phyloP scores from a whole-genome alignment of 176 grass and related monocot genomes.

The Elymus sibiricus region DNA sequence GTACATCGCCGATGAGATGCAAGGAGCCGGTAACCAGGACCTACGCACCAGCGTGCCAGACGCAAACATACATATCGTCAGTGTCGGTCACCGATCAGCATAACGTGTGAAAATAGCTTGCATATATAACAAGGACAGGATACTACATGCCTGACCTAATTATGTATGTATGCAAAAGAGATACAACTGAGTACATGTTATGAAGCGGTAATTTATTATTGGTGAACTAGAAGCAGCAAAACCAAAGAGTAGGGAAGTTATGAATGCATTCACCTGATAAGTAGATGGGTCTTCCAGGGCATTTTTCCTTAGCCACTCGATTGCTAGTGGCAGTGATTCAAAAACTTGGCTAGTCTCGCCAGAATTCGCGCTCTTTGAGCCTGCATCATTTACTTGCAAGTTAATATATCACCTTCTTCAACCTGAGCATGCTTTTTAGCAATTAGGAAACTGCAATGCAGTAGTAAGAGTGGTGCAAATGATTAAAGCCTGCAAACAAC shows the following conservation, averaged over 20 bases:
- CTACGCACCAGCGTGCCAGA: neutral
- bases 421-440: neutral
- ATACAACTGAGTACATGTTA: neutral
- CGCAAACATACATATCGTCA: neutral
- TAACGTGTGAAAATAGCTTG: neutral
- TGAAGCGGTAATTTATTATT: neutral
- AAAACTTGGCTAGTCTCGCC: constrained; percentile 52
- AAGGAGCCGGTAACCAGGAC: constrained; percentile 75
- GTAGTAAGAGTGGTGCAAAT: neutral
- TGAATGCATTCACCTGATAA: constrained; percentile 50
- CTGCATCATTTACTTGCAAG: constrained; percentile 33
- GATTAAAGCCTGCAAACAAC: neutral
- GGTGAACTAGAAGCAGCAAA: neutral
- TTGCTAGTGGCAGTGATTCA: constrained; percentile 64
- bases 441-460: neutral
- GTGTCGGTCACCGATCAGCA: neutral
- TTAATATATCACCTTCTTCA: neutral
- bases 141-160: neutral
- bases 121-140: neutral
- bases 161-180: neutral
- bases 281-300: constrained; percentile 45
- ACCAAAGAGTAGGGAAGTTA: neutral
- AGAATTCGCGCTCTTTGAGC: constrained; percentile 32
- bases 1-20: constrained; percentile 68
- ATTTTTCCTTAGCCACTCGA: constrained; percentile 78